Evolutionary conservation across 352 stramenopile genomes (phyloP).

Genomic region (Phytophthora capsici): DNA sequence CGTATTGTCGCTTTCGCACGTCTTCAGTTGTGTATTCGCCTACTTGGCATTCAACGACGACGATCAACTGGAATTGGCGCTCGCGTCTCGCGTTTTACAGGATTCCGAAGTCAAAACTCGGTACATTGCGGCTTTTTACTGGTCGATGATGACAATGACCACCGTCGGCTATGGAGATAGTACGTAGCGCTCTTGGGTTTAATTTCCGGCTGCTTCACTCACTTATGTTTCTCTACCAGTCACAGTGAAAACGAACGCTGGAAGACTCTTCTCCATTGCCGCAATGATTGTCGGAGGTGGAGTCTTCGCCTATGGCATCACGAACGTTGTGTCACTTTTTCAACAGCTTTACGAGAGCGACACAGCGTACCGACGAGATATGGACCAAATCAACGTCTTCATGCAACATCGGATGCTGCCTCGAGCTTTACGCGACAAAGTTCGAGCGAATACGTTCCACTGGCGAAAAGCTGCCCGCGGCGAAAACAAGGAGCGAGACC

Average conservation of each 20-base stretch:
- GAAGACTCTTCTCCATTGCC: conserved; percentile 70
- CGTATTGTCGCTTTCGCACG: conserved; percentile 77
- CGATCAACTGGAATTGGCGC: conserved; percentile 49
- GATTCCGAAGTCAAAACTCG: conserved; percentile 60
- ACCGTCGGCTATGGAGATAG: conserved; percentile 82
- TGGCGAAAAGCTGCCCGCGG: conserved; percentile 69
- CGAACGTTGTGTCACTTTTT: conserved; percentile 80
- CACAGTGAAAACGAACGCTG: conserved; percentile 69
- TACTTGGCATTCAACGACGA: conserved; percentile 71
- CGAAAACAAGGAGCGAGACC: conserved; percentile 73
- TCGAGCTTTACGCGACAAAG: conserved; percentile 73
- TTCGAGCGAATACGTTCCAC: conserved; percentile 83
- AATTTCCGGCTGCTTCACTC: background rate
- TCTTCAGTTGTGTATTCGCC: conserved; percentile 83
- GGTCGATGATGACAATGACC: conserved; percentile 89
- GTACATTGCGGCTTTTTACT: conserved; percentile 87
- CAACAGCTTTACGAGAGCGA: conserved; percentile 80
- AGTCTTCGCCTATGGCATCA: conserved; percentile 89
- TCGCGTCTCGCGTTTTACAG: conserved; percentile 52
- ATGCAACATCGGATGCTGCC: conserved; percentile 71
- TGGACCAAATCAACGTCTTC: conserved; percentile 81
- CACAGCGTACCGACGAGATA: conserved; percentile 69
- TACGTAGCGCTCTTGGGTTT: conserved; percentile 33
- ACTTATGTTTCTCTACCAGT: conserved; percentile 42
- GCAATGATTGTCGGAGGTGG: conserved; percentile 79